A percentile compares a stretch with the other conserved stretches of the same genome.
phyloP scores from a whole-genome alignment of 148 eudicot species.

The Limonium bicolor region DNA sequence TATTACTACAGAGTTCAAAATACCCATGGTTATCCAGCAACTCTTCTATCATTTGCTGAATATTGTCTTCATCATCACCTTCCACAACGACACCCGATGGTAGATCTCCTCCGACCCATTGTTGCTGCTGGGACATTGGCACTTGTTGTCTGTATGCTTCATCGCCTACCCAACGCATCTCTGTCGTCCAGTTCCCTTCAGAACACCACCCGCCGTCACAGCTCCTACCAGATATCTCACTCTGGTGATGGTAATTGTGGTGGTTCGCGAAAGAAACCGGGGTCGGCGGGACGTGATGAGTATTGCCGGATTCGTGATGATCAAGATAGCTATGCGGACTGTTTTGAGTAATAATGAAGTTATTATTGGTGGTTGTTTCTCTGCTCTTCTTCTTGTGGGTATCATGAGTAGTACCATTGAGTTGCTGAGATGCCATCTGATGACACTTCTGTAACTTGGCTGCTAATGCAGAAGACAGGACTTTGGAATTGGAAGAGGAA shows the following conservation, averaged over 20 bases:
- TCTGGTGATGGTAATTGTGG: neutral
- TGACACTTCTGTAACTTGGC: conserved; percentile 54
- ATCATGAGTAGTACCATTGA: neutral
- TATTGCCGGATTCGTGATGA: no score
- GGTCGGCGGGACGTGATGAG: no score
- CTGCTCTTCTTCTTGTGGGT: neutral
- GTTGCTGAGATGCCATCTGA: conserved; percentile 24
- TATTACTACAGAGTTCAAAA: conserved; percentile 4
- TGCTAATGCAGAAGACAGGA: conserved; percentile 36
- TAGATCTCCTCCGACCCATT: neutral
- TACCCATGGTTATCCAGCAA: conserved; percentile 8
- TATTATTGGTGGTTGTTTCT: neutral
- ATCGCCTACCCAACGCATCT: conserved; percentile 2
- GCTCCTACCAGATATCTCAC: neutral
- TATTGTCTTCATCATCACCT: conserved; percentile 3
- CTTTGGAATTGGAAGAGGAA: conserved; percentile 9
- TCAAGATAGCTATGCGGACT: no score
- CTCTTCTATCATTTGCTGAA: conserved; percentile 12
- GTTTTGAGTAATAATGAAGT: no score
- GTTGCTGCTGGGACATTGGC: neutral
- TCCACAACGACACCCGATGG: neutral
- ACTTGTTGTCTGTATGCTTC: neutral
- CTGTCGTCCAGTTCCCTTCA: neutral
- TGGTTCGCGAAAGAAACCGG: neutral
- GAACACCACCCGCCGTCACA: neutral